phyloP scores from a whole-genome alignment of 1,284 basidiomycete genomes.

The Vanrija sp. region DNA sequence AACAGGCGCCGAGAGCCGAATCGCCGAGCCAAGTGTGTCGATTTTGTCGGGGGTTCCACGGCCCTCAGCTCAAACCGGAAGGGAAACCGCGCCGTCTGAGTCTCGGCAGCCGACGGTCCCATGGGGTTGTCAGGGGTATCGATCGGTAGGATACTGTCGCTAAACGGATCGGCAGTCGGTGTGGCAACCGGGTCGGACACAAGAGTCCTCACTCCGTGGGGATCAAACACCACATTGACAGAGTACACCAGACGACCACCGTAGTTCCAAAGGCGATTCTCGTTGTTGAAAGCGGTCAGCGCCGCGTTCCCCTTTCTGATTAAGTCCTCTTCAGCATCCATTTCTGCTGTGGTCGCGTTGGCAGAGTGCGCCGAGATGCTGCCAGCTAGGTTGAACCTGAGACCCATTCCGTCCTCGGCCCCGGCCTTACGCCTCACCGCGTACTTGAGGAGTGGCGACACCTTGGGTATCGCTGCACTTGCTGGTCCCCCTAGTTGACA shows the following conservation, averaged over 20 bases:
- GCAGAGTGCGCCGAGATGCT: background rate
- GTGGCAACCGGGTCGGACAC: background rate
- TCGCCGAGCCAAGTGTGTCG: conserved; percentile 31
- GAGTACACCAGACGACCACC: conserved; percentile 30
- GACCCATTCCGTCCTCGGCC: background rate
- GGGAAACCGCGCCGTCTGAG: background rate
- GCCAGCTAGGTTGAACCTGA: background rate
- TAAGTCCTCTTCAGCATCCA: conserved; percentile 27
- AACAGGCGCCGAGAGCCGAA: conserved; percentile 35
- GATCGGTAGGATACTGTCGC: background rate
- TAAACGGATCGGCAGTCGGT: background rate
- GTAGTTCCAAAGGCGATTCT: conserved; percentile 21
- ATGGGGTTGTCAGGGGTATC: conserved; percentile 7
- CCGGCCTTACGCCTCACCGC: background rate
- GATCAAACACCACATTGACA: conserved; percentile 7
- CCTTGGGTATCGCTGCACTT: conserved; percentile 5
- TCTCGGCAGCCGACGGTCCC: background rate
- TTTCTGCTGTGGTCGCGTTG: conserved; percentile 14
- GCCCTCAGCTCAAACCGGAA: conserved; percentile 16
- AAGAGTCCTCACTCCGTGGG: no score
- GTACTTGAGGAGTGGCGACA: background rate
- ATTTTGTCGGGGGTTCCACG: conserved; percentile 32
- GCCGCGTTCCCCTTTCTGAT: conserved; percentile 9
- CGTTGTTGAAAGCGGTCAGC: conserved; percentile 14
- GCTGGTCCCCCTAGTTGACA: conserved; percentile 12